Base-by-base conservation (phyloP, 768 basidiomycete species). In the Hericium coralloides region DNA sequence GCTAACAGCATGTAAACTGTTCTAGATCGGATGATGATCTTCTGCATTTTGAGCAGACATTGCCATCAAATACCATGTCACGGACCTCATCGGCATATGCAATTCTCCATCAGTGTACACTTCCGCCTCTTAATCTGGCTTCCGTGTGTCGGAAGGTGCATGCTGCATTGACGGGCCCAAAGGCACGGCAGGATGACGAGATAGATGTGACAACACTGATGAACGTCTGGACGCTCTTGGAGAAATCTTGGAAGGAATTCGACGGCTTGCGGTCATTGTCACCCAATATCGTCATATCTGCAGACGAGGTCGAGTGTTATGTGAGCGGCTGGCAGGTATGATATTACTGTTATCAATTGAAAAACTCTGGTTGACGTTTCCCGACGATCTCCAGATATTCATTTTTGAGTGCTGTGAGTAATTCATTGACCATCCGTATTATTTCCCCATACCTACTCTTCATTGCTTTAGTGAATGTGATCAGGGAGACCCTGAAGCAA, bases 321-420 rank as follows among this genome's bases (percentile, higher is more conserved):
- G 84, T 86, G 48, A 84, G 88, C 65, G 84, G 86, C 37, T 95
- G 93, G 92, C 87, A 90, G 79, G 86, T 92, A 65, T 62, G 81
- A 26, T 20, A 22, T 31, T 31, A 31, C 6, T 31, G 31, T 31
- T 31, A 2, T 31, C 58, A 61, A 31, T 61, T 58, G 59, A 17
- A 45, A 59, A 63, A 56, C 22, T 53, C 52, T 48, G 39, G 31
- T 31, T 31, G 31, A 31, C 31, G 5, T 31, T 8, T 8, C 7
- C 31, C 10, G 31, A 31, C 31, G 51, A 50, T 51, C 62, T 64
- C 53, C 65, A 89, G 84, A 88, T 92, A 55, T 93, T 90, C 70
- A 84, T 95, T 60, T 95, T 95, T 62, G 91, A 95, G 70, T 92
- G 89, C 68, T 79, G 85, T 87, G 68, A 76, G 86, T 80, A 23